Evolutionary conservation across 2,329 filamentous ascomycete genomes (phyloP).

Genomic region (Geoglossum cookeanum): DNA sequence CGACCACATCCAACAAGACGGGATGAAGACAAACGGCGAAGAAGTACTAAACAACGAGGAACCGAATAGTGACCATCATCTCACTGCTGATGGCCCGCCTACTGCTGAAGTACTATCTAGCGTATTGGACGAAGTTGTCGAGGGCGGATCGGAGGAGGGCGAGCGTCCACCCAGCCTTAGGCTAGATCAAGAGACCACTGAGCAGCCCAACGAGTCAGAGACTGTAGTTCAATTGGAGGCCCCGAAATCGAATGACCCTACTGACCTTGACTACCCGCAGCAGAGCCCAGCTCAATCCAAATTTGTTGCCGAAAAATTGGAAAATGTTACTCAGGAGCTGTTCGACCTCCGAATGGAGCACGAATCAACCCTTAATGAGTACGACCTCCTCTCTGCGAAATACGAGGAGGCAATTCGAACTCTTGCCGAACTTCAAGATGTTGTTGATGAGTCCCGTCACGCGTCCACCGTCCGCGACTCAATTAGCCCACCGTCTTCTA

Average conservation of each 20-base stretch:
- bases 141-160: neutral
- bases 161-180: neutral
- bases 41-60: neutral
- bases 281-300: constrained; percentile 63
- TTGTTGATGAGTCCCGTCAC: constrained; percentile 59
- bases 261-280: constrained; percentile 4
- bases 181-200: neutral
- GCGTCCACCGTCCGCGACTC: constrained; percentile 23
- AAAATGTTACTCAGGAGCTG: constrained; percentile 78
- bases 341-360: constrained; percentile 82
- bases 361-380: constrained; percentile 63
- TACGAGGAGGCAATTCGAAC: constrained; percentile 78
- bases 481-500: constrained; percentile 22
- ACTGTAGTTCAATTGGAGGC: neutral
- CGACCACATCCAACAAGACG: constrained; percentile 48
- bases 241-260: constrained; percentile 1
- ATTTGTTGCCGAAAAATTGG: constrained; percentile 81
- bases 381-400: constrained; percentile 63
- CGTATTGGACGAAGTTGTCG: neutral
- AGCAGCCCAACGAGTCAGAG: neutral
- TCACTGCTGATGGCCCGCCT: neutral
- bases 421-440: constrained; percentile 69
- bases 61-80: neutral
- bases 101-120: neutral
- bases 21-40: constrained; percentile 24